Conservation (phyloP, 208 protist genomes). For the Crithidia thermophila region DNA sequence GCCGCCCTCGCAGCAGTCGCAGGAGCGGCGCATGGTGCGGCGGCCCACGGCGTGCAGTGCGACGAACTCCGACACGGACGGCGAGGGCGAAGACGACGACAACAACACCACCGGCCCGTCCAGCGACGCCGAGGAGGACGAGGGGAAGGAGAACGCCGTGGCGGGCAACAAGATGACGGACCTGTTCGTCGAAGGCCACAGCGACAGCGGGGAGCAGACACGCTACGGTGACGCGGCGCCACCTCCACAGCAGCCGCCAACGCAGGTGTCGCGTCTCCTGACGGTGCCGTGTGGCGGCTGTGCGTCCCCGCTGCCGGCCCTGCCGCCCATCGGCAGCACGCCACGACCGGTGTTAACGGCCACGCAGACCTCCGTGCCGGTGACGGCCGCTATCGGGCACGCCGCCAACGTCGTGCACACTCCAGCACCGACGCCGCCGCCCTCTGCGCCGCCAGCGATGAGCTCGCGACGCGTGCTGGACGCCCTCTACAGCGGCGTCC, state of each 20-base stretch:
- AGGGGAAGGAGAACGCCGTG: not conserved
- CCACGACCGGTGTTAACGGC: not conserved
- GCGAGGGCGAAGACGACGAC: not conserved
- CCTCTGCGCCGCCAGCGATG: constrained; percentile 1
- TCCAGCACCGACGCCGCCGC: no score
- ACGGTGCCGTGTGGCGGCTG: not conserved
- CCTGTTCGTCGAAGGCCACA: not conserved
- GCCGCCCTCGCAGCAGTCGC: no score
- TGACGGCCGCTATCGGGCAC: no score
- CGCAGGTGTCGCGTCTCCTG: not conserved
- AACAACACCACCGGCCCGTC: not conserved
- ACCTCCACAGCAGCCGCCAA: not conserved
- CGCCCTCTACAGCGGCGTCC: not conserved
- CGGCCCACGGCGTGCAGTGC: not conserved
- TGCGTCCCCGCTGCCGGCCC: not conserved
- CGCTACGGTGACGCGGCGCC: no score
- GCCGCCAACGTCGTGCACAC: no score
- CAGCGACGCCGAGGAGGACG: no score
- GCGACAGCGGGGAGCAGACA: no score
- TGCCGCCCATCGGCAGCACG: constrained; percentile 6
- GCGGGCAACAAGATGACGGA: constrained; percentile 2
- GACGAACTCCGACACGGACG: not conserved
- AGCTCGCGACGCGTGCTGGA: constrained; percentile 7
- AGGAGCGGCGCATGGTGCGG: constrained; percentile 11
- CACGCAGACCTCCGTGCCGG: no score